Conservation (phyloP, 2,329 filamentous ascomycete species). For the Diaporthe velutina region DNA sequence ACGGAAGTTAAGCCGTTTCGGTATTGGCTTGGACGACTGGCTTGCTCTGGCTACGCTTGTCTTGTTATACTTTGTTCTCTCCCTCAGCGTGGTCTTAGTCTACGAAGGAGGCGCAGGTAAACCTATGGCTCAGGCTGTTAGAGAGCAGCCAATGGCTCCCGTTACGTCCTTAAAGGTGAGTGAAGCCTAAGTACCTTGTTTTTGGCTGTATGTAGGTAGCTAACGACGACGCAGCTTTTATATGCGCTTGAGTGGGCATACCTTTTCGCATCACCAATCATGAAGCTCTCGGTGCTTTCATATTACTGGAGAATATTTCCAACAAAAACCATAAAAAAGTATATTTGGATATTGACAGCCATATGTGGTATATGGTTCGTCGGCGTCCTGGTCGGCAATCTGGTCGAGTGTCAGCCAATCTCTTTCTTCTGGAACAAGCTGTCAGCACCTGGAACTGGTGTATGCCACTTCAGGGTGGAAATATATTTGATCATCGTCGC, state of each 20-base stretch:
- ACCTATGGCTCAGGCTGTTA: slow-evolving; percentile 9
- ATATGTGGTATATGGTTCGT: not conserved
- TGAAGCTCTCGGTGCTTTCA: slow-evolving; percentile 22
- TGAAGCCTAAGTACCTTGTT: not conserved
- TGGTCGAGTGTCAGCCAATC: slow-evolving; percentile 22
- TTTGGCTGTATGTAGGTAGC: too few species aligned
- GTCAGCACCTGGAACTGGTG: not conserved
- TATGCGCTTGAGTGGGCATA: slow-evolving; percentile 25
- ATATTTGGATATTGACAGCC: not conserved
- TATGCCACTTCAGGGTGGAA: slow-evolving; percentile 6
- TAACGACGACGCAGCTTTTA: not conserved
- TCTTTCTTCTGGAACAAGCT: slow-evolving; percentile 27
- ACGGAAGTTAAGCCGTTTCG: slow-evolving; percentile 15
- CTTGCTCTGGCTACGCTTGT: slow-evolving; percentile 11
- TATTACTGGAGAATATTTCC: slow-evolving; percentile 23
- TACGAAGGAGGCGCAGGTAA: slow-evolving; percentile 21
- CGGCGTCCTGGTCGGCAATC: slow-evolving; percentile 10
- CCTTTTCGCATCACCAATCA: slow-evolving; percentile 8
- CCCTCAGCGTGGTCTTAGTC: slow-evolving; percentile 11
- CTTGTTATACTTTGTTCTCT: slow-evolving; percentile 19
- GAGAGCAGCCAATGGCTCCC: slow-evolving; percentile 8
- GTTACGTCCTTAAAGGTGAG: slow-evolving; percentile 16
- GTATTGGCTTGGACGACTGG: slow-evolving; percentile 20
- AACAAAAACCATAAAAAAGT: not conserved
- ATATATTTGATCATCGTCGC: slow-evolving; percentile 19